These are phyloP conservation scores for Euphrasia arctica DNA, from an alignment of 305 asterid genomes.

Conservation along the genomic window DNA sequence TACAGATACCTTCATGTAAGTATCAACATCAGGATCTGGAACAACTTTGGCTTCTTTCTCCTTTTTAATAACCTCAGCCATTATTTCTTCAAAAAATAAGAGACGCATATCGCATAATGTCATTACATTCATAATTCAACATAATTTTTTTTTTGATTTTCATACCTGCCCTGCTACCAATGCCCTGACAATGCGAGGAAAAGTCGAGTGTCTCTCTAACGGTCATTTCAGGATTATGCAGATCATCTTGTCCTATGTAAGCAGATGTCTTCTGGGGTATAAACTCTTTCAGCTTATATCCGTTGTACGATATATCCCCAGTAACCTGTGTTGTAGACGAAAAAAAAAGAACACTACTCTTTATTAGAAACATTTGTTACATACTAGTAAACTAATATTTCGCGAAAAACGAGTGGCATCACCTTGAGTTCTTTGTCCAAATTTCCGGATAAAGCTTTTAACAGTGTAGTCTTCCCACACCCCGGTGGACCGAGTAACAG, in stretches of 20 bases:
- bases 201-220: slow-evolving; percentile 45
- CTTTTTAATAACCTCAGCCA: slow-evolving; percentile 48
- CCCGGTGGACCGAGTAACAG: slow-evolving; percentile 79
- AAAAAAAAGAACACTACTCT: too few relatives aligned
- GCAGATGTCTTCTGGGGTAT: slow-evolving; percentile 41
- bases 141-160: not conserved
- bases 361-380: too few relatives aligned
- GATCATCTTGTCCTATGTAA: slow-evolving; percentile 41
- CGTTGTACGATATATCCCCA: slow-evolving; percentile 41
- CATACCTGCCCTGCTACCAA: slow-evolving; percentile 61
- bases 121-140: not conserved
- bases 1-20: slow-evolving; percentile 59
- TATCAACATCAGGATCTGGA: slow-evolving; percentile 60
- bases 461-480: slow-evolving; percentile 60
- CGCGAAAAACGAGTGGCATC: not conserved
- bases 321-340: slow-evolving; percentile 30
- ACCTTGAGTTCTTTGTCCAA: slow-evolving; percentile 52
- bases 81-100: slow-evolving; percentile 34
- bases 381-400: too few relatives aligned
- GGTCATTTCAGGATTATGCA: slow-evolving; percentile 41
- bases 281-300: slow-evolving; percentile 36
- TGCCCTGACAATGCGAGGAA: slow-evolving; percentile 48
- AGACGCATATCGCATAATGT: not conserved
- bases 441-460: slow-evolving; percentile 66
- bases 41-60: slow-evolving; percentile 49